A percentile compares a stretch with the other conserved stretches of the same genome.
These are phyloP conservation scores for Ascochyta lentis DNA, from an alignment of 2,329 filamentous ascomycete species.

Conservation along the genomic window DNA sequence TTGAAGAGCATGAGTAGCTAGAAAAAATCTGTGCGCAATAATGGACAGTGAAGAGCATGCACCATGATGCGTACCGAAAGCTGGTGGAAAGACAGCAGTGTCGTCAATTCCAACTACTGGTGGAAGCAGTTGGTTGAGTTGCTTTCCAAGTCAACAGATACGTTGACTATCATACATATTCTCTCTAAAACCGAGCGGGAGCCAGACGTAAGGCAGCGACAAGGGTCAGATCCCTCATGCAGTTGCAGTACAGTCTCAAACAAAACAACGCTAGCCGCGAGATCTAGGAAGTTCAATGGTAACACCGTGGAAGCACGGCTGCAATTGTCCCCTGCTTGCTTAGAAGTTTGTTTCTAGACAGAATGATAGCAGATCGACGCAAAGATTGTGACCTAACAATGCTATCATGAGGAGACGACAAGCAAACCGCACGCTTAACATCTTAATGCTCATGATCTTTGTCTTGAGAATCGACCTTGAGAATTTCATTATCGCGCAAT, in stretches of 20 bases:
- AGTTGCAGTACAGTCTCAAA: background rate
- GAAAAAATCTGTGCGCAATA: background rate
- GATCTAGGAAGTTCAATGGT: background rate
- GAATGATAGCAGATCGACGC: no score
- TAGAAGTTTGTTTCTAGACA: background rate
- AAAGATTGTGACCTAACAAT: background rate
- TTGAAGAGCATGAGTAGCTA: background rate
- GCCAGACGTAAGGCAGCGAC: background rate
- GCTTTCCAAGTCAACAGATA: background rate
- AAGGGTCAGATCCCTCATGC: background rate
- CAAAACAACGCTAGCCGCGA: background rate
- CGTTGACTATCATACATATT: no score
- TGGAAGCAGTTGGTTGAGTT: background rate
- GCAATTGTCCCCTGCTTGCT: background rate
- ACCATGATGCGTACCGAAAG: background rate
- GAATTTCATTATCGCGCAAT: background rate
- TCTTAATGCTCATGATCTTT: background rate
- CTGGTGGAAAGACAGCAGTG: background rate
- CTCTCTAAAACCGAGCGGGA: background rate
- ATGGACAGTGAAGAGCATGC: background rate
- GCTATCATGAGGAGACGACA: background rate
- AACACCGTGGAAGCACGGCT: background rate
- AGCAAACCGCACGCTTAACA: background rate
- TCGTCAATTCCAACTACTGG: background rate
- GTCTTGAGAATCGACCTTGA: background rate